These are phyloP conservation scores for Zizania palustris DNA, from an alignment of 202 grass and related monocot species.

Conservation along the genomic window DNA sequence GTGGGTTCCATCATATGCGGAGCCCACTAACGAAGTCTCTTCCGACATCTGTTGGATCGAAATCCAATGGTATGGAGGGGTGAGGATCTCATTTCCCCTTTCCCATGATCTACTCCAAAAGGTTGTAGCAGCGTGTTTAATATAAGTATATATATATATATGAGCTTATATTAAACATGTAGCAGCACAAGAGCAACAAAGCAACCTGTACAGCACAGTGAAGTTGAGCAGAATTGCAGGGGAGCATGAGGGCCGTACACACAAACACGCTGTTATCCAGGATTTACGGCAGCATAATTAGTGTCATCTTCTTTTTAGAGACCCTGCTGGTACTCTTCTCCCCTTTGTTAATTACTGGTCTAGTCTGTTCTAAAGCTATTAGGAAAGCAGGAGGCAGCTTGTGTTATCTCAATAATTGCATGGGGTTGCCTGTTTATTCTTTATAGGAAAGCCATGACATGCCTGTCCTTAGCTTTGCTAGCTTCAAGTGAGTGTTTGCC, in stretches of 20 bases:
- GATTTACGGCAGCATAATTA: background rate
- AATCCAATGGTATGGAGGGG: no score
- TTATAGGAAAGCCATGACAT: constrained; percentile 36
- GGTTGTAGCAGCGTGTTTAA: background rate
- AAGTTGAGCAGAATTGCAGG: constrained; percentile 2
- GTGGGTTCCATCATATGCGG: no score
- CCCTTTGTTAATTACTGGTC: constrained; percentile 32
- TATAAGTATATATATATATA: no score
- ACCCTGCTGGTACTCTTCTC: background rate
- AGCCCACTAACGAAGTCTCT: no score
- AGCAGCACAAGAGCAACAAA: background rate
- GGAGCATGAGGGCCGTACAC: constrained; percentile 36
- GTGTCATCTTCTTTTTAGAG: constrained; percentile 51
- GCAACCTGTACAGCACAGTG: background rate
- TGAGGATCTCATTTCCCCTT: no score
- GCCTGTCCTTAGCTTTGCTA: constrained; percentile 27
- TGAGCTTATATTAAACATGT: background rate
- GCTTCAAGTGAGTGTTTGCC: background rate
- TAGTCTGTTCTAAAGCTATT: constrained; percentile 24
- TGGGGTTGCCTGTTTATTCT: constrained; percentile 50
- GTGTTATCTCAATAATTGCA: constrained; percentile 54
- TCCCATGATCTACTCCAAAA: background rate
- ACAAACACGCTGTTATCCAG: background rate
- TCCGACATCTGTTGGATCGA: no score
- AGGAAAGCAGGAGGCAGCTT: constrained; percentile 24